A percentile compares a stretch with the other conserved stretches of the same genome.
Evolutionary conservation across 345 rosid genomes (phyloP).

Genomic region (Populus deltoides): DNA sequence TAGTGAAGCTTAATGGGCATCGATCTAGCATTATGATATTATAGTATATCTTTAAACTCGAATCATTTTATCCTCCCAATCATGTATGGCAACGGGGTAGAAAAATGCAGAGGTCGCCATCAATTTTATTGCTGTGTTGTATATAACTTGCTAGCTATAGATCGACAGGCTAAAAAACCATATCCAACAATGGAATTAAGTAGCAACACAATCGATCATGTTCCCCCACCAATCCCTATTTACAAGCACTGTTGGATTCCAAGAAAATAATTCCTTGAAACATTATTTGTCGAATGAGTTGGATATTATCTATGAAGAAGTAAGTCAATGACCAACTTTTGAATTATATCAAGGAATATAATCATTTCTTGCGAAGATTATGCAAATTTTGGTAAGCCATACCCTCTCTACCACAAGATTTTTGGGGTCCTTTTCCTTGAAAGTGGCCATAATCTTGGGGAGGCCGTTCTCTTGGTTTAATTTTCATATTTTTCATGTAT

Average conservation of each 20-base stretch:
- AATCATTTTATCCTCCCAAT: not conserved
- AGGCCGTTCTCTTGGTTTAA: not conserved
- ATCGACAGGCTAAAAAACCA: too few species aligned
- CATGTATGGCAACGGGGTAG: not conserved
- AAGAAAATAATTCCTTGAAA: too few species aligned
- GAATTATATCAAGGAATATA: not conserved
- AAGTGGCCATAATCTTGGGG: constrained; percentile 8
- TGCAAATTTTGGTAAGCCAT: not conserved
- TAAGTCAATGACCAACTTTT: not conserved
- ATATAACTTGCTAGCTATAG: too few species aligned
- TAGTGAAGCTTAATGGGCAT: not conserved
- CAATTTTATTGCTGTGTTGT: not conserved
- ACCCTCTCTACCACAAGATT: not conserved
- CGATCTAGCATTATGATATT: not conserved
- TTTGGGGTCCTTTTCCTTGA: not conserved
- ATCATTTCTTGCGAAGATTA: constrained; percentile 3
- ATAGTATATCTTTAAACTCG: not conserved
- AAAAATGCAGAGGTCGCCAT: not conserved
- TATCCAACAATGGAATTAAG: not conserved
- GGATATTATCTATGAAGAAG: not conserved
- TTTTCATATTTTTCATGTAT: not conserved
- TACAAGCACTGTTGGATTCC: too few species aligned
- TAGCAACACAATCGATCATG: not conserved
- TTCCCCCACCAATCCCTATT: too few species aligned
- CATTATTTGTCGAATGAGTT: not conserved